Percentiles rank a stretch among this genome's conserved stretches.
Conservation (phyloP, 1,284 basidiomycete species). For the Irpex sp. region DNA sequence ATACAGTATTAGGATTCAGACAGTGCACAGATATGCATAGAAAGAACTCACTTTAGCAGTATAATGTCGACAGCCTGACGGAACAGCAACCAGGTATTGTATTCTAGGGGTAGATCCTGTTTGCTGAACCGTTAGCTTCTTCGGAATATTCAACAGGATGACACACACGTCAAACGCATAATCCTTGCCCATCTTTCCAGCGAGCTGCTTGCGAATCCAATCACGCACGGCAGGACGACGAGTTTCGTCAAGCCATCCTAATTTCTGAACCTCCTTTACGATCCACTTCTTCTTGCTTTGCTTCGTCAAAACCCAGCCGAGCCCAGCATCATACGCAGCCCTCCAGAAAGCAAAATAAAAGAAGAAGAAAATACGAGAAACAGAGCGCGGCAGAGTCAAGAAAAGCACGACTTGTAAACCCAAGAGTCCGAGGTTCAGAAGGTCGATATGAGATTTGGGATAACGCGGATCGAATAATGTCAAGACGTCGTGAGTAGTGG, state of each 20-base stretch:
- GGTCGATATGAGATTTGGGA: slow-evolving; percentile 89
- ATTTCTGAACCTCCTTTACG: slow-evolving; percentile 72
- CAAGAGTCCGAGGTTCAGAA: slow-evolving; percentile 81
- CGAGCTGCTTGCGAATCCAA: slow-evolving; percentile 88
- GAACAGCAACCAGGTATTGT: slow-evolving; percentile 91
- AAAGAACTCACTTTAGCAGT: slow-evolving; percentile 76
- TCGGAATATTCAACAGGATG: neutral
- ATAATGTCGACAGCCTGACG: slow-evolving; percentile 94
- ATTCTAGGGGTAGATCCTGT: slow-evolving; percentile 77
- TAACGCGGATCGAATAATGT: slow-evolving; percentile 88
- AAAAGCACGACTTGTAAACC: slow-evolving; percentile 81
- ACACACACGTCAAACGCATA: slow-evolving; percentile 85
- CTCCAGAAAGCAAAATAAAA: slow-evolving; percentile 94
- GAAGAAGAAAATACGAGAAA: slow-evolving; percentile 70
- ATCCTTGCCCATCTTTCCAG: slow-evolving; percentile 91
- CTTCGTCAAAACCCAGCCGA: slow-evolving; percentile 91
- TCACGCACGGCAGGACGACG: slow-evolving; percentile 60
- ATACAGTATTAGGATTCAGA: slow-evolving; percentile 10
- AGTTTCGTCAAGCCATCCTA: slow-evolving; percentile 85
- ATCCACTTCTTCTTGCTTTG: slow-evolving; percentile 96
- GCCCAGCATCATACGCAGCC: slow-evolving; percentile 86
- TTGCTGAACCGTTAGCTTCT: slow-evolving; percentile 7
- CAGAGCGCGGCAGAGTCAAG: slow-evolving; percentile 53
- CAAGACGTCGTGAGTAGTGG: slow-evolving; percentile 93
- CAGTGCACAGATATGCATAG: neutral